phyloP scores from a whole-genome alignment of 1,284 basidiomycete species.

The Ganoderma meredithae region DNA sequence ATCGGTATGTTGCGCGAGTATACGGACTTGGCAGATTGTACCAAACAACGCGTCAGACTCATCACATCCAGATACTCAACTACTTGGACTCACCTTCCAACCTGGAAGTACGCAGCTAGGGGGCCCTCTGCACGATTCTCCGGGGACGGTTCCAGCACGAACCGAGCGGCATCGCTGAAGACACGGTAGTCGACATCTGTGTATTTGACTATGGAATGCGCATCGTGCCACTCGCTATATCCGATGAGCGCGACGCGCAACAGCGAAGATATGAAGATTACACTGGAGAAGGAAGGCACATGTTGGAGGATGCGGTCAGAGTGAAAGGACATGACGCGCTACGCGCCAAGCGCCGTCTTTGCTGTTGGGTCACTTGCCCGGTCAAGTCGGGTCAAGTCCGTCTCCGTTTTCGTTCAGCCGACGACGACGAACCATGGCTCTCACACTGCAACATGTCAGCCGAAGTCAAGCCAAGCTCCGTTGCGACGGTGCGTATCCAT shows the following conservation, averaged over 20 bases:
- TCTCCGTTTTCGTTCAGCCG: neutral
- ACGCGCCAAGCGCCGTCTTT: neutral
- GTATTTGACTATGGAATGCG: slow-evolving; percentile 86
- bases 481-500: neutral
- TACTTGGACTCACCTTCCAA: slow-evolving; percentile 71
- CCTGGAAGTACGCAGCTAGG: slow-evolving; percentile 50
- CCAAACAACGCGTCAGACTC: slow-evolving; percentile 15
- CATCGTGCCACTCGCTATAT: slow-evolving; percentile 91
- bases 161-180: slow-evolving; percentile 90
- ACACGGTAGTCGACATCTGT: slow-evolving; percentile 98
- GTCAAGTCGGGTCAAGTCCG: neutral
- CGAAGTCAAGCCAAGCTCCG: neutral
- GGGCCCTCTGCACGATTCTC: slow-evolving; percentile 69
- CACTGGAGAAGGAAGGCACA: slow-evolving; percentile 56
- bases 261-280: slow-evolving; percentile 61
- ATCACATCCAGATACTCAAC: neutral
- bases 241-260: slow-evolving; percentile 77
- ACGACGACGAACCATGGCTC: neutral
- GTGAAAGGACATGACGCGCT: slow-evolving; percentile 30
- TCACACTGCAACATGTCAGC: neutral
- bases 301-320: slow-evolving; percentile 29
- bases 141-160: slow-evolving; percentile 59
- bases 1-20: slow-evolving; percentile 92
- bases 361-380: too few species aligned
- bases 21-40: slow-evolving; percentile 74